A percentile compares a stretch with the other conserved stretches of the same genome.
Conservation (phyloP, 2,329 filamentous ascomycete genomes). For the Arthrobotrys iridis region DNA sequence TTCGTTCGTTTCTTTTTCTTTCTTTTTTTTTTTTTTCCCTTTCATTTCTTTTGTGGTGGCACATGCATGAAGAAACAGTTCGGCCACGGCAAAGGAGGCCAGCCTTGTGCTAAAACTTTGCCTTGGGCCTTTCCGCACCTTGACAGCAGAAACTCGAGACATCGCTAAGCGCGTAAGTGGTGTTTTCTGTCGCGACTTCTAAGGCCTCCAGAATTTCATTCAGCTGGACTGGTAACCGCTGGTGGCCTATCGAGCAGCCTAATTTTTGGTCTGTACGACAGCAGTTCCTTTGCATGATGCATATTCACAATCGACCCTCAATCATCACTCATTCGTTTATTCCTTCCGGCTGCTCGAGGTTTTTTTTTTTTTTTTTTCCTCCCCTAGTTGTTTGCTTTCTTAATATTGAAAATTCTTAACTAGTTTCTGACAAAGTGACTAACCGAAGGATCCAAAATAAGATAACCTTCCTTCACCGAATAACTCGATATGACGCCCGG, state of each 20-base stretch:
- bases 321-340: background rate
- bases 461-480: slow-evolving; percentile 20
- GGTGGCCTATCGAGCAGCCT: slow-evolving; percentile 6
- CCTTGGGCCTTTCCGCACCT: background rate
- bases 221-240: background rate
- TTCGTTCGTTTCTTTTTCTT: background rate
- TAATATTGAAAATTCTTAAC: too few relatives aligned
- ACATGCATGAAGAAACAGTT: background rate
- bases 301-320: background rate
- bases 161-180: background rate
- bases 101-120: background rate
- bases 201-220: slow-evolving; percentile 6
- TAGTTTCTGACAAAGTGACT: too few relatives aligned
- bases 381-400: too few relatives aligned
- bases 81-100: background rate
- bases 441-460: slow-evolving; percentile 43
- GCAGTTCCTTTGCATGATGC: background rate
- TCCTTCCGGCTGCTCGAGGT: too few relatives aligned
- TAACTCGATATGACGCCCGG: background rate
- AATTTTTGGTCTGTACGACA: background rate
- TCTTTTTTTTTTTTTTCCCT: background rate
- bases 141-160: background rate
- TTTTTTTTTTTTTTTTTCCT: too few relatives aligned
- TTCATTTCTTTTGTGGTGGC: background rate
- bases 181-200: slow-evolving; percentile 1